Base-by-base conservation (phyloP, 495 filamentous ascomycete species). In the Aspergillus carlsbadensis region DNA sequence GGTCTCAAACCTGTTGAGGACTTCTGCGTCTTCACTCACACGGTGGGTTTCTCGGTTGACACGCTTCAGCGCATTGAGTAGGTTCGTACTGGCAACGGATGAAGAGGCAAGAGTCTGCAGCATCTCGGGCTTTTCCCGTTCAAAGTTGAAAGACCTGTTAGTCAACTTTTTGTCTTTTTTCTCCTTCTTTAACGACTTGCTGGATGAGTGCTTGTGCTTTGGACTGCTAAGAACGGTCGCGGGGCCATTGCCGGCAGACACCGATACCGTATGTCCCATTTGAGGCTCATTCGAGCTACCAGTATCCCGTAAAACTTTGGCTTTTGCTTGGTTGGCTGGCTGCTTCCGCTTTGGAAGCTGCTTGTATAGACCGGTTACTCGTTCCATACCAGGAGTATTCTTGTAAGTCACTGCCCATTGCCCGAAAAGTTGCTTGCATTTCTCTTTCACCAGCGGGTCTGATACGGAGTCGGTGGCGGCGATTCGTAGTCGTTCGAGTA, bases 21-120 rank as follows among this genome's bases (percentile, higher is more conserved):
- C 87, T 57, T 88, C 81, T 11, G 78, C 69, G 63, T 97, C 93
- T 59, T 95, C 89, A 34, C 90, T 94, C 22, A 96, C 91, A 4
- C 89, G 86, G 65, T 94, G 84, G 33, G 79, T 84, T 69, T 98
- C 95, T 34, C 95, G 84, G 66, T 98, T 97, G 66, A 97, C 91
- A 39, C 88, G 84, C 59, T 92, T 91, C 14, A 99, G 78, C 17
- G 87, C 85, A 71, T 99, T 99, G 62, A 85, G 80, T 36, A 99
- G 78, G 68, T 97, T 96, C 0, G 91, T 97, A 37, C 91, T 88
- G 10, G 92, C 89, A 21, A 98, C 87, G 0, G 88, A 90, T 1
- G 92, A 83, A 15, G 90, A 88, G 2, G 92, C 95, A 35, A 98
- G 87, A 17, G 85, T 83, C 50, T 85, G 82, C 46, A 95, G 82